phyloP scores from a whole-genome alignment of 495 filamentous ascomycete genomes.

The Neurospora hispaniola region DNA sequence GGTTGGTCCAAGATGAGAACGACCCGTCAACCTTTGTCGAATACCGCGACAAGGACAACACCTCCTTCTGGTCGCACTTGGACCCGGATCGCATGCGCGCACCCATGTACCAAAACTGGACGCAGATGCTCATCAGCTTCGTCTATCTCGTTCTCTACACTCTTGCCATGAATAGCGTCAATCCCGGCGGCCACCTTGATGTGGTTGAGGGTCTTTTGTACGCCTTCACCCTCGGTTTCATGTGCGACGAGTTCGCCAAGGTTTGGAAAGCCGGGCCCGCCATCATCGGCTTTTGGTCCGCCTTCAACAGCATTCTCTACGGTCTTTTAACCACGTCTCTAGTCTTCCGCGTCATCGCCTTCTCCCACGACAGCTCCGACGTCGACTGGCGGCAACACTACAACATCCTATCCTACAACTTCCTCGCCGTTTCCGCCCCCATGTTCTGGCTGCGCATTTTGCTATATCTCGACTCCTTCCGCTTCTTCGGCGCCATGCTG shows the following conservation, averaged over 20 bases:
- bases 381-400: conserved; percentile 46
- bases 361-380: conserved; percentile 45
- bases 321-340: conserved; percentile 65
- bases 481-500: conserved; percentile 96
- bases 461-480: conserved; percentile 84
- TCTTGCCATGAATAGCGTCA: conserved; percentile 83
- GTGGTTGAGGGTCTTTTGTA: conserved; percentile 78
- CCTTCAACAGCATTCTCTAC: conserved; percentile 82
- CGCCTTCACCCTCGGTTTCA: conserved; percentile 83
- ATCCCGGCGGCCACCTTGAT: conserved; percentile 65
- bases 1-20: conserved; percentile 88
- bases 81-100: conserved; percentile 90
- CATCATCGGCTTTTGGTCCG: conserved; percentile 91
- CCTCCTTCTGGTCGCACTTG: conserved; percentile 66
- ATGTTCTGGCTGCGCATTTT: conserved; percentile 96
- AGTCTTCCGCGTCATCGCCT: conserved; percentile 62
- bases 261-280: conserved; percentile 85
- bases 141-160: conserved; percentile 81
- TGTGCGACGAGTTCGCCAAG: conserved; percentile 77
- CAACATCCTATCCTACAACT: conserved; percentile 83
- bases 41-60: conserved; percentile 67
- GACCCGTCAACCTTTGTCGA: conserved; percentile 78
- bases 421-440: conserved; percentile 78
- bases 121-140: conserved; percentile 76
- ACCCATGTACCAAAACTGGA: conserved; percentile 81